Percentiles rank a stretch among this genome's conserved stretches.
Evolutionary conservation across 257 asterid genomes (phyloP).

Genomic region (Forsythia viridissima): DNA sequence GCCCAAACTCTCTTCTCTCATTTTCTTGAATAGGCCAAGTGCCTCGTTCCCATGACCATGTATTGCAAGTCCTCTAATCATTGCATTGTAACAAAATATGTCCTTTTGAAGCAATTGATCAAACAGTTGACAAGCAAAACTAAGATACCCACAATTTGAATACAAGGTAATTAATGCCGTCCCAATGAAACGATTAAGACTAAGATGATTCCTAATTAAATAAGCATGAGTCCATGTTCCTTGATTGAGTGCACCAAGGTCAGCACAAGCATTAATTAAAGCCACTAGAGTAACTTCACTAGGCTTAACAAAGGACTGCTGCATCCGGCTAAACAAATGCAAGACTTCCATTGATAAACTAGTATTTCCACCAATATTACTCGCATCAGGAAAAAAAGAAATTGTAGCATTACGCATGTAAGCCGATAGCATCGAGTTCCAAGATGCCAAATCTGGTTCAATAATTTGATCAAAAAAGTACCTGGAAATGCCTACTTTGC

Average conservation of each 20-base stretch:
- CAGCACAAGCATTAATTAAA: slow-evolving; percentile 58
- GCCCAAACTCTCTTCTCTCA: slow-evolving; percentile 41
- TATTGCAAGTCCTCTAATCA: slow-evolving; percentile 71
- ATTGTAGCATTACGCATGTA: slow-evolving; percentile 42
- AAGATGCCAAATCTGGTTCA: slow-evolving; percentile 66
- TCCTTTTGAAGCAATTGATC: slow-evolving; percentile 43
- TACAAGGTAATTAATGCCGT: slow-evolving; percentile 61
- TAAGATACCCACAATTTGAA: slow-evolving; percentile 56
- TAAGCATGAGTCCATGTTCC: slow-evolving; percentile 67
- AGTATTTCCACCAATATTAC: slow-evolving; percentile 27
- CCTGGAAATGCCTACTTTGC: slow-evolving; percentile 46
- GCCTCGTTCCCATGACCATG: slow-evolving; percentile 62
- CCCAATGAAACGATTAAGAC: slow-evolving; percentile 48
- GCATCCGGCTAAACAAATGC: slow-evolving; percentile 58
- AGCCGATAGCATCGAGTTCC: slow-evolving; percentile 73
- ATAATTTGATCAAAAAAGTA: slow-evolving; percentile 49
- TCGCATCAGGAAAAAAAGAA: slow-evolving; percentile 8
- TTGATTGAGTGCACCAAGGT: slow-evolving; percentile 59
- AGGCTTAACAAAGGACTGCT: slow-evolving; percentile 43
- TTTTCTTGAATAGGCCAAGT: slow-evolving; percentile 48
- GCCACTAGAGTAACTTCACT: slow-evolving; percentile 62
- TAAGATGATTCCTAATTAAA: slow-evolving; percentile 37
- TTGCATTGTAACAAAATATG: slow-evolving; percentile 60
- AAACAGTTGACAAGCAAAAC: slow-evolving; percentile 51
- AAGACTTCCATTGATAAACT: slow-evolving; percentile 52